phyloP scores from a whole-genome alignment of 352 stramenopile species.

The Globisporangium ultimum region DNA sequence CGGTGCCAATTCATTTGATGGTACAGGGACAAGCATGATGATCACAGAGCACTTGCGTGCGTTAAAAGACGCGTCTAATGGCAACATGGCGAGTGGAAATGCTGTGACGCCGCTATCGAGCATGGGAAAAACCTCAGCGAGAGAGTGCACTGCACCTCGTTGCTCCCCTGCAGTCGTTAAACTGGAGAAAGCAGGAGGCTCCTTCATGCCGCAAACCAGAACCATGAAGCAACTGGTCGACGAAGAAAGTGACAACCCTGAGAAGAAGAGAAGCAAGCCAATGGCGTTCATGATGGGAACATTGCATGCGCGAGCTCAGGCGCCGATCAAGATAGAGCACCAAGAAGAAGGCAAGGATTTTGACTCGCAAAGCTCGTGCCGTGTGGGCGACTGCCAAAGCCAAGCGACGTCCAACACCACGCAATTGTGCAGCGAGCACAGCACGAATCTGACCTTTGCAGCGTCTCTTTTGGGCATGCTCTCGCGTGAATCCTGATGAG shows the following conservation, averaged over 20 bases:
- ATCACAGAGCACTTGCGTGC: not conserved
- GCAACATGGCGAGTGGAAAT: not conserved
- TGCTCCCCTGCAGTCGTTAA: constrained; percentile 1
- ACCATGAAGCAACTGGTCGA: not conserved
- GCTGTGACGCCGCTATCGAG: not conserved
- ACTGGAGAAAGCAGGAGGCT: not conserved
- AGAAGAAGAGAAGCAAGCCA: not conserved
- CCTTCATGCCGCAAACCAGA: not conserved
- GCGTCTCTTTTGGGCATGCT: constrained; percentile 18
- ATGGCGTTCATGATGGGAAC: not conserved
- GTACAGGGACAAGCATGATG: not conserved
- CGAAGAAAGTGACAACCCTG: not conserved
- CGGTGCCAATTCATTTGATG: not conserved
- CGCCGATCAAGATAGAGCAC: too few relatives aligned
- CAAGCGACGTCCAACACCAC: not conserved
- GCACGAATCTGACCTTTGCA: constrained; percentile 10
- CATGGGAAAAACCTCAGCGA: too few relatives aligned
- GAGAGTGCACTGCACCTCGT: not conserved
- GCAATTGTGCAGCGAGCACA: constrained; percentile 14
- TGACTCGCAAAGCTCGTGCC: not conserved
- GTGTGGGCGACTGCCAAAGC: constrained; percentile 8
- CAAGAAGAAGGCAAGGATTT: too few relatives aligned
- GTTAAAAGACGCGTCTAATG: not conserved
- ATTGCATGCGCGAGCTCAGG: not conserved
- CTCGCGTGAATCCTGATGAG: constrained; percentile 2